Base-by-base conservation (phyloP, 805 yeast species). In the Saturnispora halmiae region DNA sequence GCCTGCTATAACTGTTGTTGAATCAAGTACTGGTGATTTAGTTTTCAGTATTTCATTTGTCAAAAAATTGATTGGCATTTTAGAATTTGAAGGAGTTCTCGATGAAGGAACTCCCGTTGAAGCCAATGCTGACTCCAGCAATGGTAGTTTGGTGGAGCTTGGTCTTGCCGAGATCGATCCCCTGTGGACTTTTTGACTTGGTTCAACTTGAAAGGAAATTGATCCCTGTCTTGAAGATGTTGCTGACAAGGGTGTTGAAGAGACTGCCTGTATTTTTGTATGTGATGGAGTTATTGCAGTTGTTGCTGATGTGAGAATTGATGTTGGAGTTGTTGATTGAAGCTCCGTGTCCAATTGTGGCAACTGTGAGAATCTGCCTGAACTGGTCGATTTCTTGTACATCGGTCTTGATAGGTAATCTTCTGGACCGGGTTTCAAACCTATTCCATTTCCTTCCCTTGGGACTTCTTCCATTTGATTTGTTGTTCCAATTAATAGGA, bases 151-250 rank as follows among this genome's bases (percentile, higher is more conserved):
- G 4, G 64, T 59, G 13, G 65, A 61, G 4, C 75, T 67, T 1
- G 79, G 75, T 46, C 71, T 62, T 1, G 75, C 70, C 34, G 75
- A 68, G 38, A 75, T 73, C 2, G 79, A 74, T n/a, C 77, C 76
- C 42, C 81, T 58, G 48, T 75, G 76, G 6, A 39, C 15, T 46
- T 69, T 70, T 27, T 45, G 46, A 19, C 56, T 54, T 6, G 72
- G 69, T 14, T 39, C 42, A 15, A 69, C 71, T 16, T 70, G 71
- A 49, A 73, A 73, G 3, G 76, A 72, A 9, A 73, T 56, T 3
- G 62, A 47, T 30, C 63, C 42, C n/a, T 39, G 42, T n/a, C 42
- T 16, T 4, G 42, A 39, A 14, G 42, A 39, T 15, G 42, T 20
- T n/a, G 42, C 37, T 11, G 42, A 39, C 29, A 39, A 24, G 26